phyloP scores from a whole-genome alignment of 2,329 filamentous ascomycete genomes.

The Trichophaea hybrida region DNA sequence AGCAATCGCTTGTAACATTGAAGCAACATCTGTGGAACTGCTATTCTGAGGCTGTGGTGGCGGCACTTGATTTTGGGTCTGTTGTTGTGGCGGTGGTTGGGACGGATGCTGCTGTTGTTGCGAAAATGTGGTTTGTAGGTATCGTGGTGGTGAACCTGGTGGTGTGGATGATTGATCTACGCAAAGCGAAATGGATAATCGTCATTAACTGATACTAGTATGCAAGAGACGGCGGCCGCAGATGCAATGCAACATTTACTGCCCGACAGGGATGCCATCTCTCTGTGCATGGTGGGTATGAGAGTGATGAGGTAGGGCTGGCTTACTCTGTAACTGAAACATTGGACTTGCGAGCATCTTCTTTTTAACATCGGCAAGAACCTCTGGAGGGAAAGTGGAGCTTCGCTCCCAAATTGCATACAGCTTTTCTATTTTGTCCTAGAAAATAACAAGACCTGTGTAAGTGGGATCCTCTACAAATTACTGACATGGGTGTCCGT shows the following conservation, averaged over 20 bases:
- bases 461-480: conserved; percentile 14
- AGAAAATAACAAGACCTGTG: conserved; percentile 34
- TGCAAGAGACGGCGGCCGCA: background rate
- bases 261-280: background rate
- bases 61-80: conserved; percentile 19
- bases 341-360: conserved; percentile 22
- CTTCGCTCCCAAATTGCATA: conserved; percentile 97
- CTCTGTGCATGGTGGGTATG: conserved; percentile 10
- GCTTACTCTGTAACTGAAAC: conserved; percentile 23
- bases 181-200: conserved; percentile 1
- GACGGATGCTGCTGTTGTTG: conserved; percentile 27
- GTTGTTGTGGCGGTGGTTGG: conserved; percentile 23
- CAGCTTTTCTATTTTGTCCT: conserved; percentile 92
- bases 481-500: background rate
- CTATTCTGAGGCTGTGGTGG: conserved; percentile 24
- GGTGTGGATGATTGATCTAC: conserved; percentile 38
- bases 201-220: conserved; percentile 20
- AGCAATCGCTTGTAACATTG: conserved; percentile 64
- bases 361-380: conserved; percentile 42
- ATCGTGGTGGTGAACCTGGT: conserved; percentile 37
- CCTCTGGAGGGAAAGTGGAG: conserved; percentile 67
- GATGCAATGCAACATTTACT: background rate
- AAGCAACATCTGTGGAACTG: conserved; percentile 34
- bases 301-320: background rate
- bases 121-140: conserved; percentile 29